phyloP scores from a whole-genome alignment of 495 filamentous ascomycete genomes.

The Penicillium canescens region DNA sequence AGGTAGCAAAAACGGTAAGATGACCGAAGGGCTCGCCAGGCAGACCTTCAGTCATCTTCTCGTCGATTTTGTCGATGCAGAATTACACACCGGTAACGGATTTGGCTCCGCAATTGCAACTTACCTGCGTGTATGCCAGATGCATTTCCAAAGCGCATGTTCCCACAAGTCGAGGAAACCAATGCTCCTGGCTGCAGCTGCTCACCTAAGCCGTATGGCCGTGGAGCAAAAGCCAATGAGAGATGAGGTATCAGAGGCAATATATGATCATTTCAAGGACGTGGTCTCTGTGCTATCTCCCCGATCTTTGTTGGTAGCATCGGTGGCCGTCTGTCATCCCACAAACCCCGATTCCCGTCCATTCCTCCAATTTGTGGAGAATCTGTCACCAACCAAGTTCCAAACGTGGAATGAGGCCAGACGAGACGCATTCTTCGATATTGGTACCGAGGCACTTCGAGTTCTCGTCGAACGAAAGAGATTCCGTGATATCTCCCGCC shows the following conservation, averaged over 20 bases:
- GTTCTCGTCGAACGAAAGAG: conserved; percentile 34
- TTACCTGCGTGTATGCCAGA: conserved; percentile 29
- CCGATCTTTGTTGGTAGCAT: conserved; percentile 20
- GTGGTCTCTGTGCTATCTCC: conserved; percentile 27
- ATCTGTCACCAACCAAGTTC: conserved; percentile 11
- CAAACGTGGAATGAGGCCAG: conserved; percentile 19
- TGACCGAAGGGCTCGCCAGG: conserved; percentile 21
- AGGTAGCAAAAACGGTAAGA: conserved; percentile 24
- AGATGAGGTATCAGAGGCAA: conserved; percentile 19
- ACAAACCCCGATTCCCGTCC: conserved; percentile 30
- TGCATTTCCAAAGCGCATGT: conserved; percentile 14
- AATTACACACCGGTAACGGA: conserved; percentile 36
- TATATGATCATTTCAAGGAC: conserved; percentile 34
- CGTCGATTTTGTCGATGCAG: conserved; percentile 31
- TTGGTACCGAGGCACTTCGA: conserved; percentile 37
- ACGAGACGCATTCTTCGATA: conserved; percentile 28
- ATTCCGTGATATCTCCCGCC: conserved; percentile 24
- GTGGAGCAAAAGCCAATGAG: conserved; percentile 16
- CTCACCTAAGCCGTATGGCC: conserved; percentile 24
- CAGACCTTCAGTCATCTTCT: conserved; percentile 30
- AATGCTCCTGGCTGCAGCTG: conserved; percentile 27
- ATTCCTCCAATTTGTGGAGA: conserved; percentile 29
- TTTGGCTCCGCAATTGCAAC: conserved; percentile 28
- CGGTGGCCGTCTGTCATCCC: conserved; percentile 38
- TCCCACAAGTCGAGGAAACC: conserved; percentile 13